These are phyloP conservation scores for Kuraishia piskuri DNA, from an alignment of 805 yeast species.

Conservation along the genomic window DNA sequence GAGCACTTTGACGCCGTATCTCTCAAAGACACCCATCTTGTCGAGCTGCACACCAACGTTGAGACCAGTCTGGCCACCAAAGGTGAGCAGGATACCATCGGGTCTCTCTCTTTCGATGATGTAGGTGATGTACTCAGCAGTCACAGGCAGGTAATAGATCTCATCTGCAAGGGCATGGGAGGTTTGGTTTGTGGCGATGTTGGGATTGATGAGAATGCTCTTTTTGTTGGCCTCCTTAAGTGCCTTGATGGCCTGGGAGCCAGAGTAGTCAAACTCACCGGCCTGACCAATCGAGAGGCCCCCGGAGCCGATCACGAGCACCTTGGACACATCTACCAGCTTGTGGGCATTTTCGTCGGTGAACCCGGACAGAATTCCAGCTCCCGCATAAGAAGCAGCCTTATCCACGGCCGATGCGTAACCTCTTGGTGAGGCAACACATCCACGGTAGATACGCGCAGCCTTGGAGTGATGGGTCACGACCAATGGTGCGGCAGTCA, in stretches of 20 bases:
- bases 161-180: constrained; percentile 94
- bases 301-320: constrained; percentile 92
- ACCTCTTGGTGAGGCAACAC: neutral
- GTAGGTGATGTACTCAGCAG: constrained; percentile 92
- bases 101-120: constrained; percentile 95
- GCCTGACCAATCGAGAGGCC: constrained; percentile 97
- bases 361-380: constrained; percentile 47
- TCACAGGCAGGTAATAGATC: constrained; percentile 91
- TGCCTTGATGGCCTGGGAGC: constrained; percentile 97
- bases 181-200: constrained; percentile 95
- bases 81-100: constrained; percentile 90
- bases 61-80: constrained; percentile 98
- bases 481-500: neutral
- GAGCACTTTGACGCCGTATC: constrained; percentile 86
- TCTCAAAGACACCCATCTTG: constrained; percentile 86
- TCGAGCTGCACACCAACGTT: constrained; percentile 94
- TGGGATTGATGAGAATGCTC: constrained; percentile 87
- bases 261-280: constrained; percentile 95
- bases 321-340: constrained; percentile 79
- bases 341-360: constrained; percentile 52
- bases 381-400: constrained; percentile 48
- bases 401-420: constrained; percentile 18
- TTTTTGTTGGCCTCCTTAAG: constrained; percentile 80
- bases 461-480: neutral
- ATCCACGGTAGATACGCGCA: neutral